Base-by-base conservation (phyloP, 1,284 basidiomycete species). In the Tilletia indica region DNA sequence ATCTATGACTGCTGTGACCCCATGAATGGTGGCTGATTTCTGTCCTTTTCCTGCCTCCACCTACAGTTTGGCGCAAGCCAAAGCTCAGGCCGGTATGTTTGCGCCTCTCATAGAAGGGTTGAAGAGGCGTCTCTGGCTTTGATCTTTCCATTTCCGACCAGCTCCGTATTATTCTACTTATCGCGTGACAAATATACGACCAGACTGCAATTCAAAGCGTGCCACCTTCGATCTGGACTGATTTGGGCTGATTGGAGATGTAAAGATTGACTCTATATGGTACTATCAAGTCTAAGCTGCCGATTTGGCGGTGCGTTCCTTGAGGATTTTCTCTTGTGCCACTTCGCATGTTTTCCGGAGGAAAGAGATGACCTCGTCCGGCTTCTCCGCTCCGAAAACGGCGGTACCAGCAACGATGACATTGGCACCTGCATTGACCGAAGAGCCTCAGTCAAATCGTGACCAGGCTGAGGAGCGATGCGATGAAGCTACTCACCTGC, bases 371-470 rank as follows among this genome's bases (percentile, higher is more conserved):
- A 84, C 82, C 38, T 83, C 79, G 73, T 91, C 90, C 0, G 97
- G 93, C 77, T 91, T 87, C 21, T 89, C 84, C 19, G 94, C 90
- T 66, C 89, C 90, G 83, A 99, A 99, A 78, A 99, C 92, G 14
- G 97, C 95, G 8, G 94, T 98, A 21, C 97, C 97, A 9, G 97
- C 96, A 14, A 99, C 97, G 76, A 99, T 94, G 75, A 99, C 94
- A 83, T 99, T 99, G 84, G 94, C 75, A 4, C 77, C 80, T 68
- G 56, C 8, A 12, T 31, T 31, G 25, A 31, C 25, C 25, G 25
- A 31, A 31, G 25, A 38, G 58, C 16, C 25, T 51, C 25, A n/a
- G 25, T 31, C 25, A 31, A 31, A 31, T 31, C 25, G 25, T 31
- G 25, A 31, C 25, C 25, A 31, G 25, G 25, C 25, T 31, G 12